phyloP scores from a whole-genome alignment of 2,329 filamentous ascomycete genomes.

The Colletotrichum orchidophilum region DNA sequence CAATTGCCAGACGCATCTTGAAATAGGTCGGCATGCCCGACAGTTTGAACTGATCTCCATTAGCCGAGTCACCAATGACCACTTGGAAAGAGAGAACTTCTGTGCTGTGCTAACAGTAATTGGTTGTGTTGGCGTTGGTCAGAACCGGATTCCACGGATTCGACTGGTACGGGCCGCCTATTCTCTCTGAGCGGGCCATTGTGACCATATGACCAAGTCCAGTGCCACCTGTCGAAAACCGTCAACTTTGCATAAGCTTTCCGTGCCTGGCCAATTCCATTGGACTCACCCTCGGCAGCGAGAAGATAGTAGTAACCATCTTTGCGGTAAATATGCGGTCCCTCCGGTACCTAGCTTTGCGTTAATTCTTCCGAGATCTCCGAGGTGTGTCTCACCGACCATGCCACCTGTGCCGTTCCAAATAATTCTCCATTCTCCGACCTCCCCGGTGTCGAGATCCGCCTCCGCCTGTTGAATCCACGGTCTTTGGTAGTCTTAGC shows the following conservation, averaged over 20 bases:
- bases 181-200: slow-evolving; percentile 53
- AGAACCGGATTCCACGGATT: slow-evolving; percentile 56
- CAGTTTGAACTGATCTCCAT: slow-evolving; percentile 51
- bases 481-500: slow-evolving; percentile 48
- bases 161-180: slow-evolving; percentile 56
- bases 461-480: slow-evolving; percentile 55
- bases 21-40: slow-evolving; percentile 67
- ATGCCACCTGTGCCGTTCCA: slow-evolving; percentile 21
- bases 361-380: background rate
- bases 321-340: slow-evolving; percentile 62
- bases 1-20: slow-evolving; percentile 54
- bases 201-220: slow-evolving; percentile 58
- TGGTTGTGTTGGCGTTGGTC: slow-evolving; percentile 53
- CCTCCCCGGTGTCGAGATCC: slow-evolving; percentile 38
- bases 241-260: background rate
- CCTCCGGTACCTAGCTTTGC: slow-evolving; percentile 46
- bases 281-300: slow-evolving; percentile 54
- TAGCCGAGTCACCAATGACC: background rate
- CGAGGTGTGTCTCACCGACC: background rate
- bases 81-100: background rate
- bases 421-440: slow-evolving; percentile 11
- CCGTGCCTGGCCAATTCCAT: background rate
- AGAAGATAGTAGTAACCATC: slow-evolving; percentile 63
- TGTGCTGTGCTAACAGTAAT: slow-evolving; percentile 41
- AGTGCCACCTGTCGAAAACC: slow-evolving; percentile 49